Percentiles rank a stretch among this genome's conserved stretches.
phyloP scores from a whole-genome alignment of 441 rosid species.

The Aleurites moluccanus region DNA sequence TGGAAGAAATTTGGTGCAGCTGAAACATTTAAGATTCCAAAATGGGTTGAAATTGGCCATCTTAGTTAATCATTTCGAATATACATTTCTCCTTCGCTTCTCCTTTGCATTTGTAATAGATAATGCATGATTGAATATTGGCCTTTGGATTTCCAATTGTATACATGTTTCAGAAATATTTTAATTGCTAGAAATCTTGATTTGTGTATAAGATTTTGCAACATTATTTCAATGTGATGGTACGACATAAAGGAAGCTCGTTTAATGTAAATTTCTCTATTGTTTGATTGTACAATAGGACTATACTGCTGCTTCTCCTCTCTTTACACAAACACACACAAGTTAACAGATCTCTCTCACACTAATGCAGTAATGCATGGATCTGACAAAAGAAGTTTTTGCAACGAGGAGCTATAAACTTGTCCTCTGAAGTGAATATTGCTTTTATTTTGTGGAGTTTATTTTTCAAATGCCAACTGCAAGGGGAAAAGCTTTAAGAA shows the following conservation, averaged over 20 bases:
- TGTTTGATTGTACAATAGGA: not conserved
- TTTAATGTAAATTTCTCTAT: not conserved
- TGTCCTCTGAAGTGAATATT: not conserved
- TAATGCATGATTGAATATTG: not conserved
- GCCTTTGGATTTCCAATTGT: not conserved
- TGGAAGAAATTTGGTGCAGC: slow-evolving; percentile 88
- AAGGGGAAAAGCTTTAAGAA: not conserved
- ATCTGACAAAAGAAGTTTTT: no score
- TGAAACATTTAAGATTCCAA: slow-evolving; percentile 78
- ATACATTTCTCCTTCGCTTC: not conserved
- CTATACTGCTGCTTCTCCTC: not conserved
- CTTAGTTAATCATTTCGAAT: slow-evolving; percentile 41
- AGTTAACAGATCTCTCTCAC: no score
- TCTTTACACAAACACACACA: no score
- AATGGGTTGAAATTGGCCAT: slow-evolving; percentile 59
- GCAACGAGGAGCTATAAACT: not conserved
- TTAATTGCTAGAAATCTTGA: not conserved
- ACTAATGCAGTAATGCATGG: no score
- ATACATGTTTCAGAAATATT: not conserved
- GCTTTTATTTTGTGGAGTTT: not conserved
- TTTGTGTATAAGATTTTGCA: not conserved
- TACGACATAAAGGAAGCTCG: no score
- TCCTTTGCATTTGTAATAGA: not conserved
- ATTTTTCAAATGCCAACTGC: not conserved
- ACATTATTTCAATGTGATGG: not conserved